Evolutionary conservation across 2,329 filamentous ascomycete species (phyloP), one percentile per base, ranked within the genome.

Genomic region (Trichocomaceae sp.): DNA sequence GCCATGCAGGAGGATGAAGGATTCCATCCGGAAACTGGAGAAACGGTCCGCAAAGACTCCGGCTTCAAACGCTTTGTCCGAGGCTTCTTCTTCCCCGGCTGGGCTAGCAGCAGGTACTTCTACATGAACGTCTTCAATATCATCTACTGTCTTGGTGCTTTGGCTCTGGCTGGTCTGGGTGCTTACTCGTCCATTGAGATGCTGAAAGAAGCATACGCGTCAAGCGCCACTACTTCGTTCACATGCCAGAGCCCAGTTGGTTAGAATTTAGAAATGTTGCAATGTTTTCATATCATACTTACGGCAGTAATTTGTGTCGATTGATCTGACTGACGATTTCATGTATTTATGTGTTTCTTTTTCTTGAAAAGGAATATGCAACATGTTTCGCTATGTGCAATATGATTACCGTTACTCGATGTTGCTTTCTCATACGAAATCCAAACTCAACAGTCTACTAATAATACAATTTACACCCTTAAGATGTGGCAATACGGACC

Each of bases 81-180:
- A 22, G 63, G 62, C 19, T 63, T 66, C 53, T 58, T 61, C 44
- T 58, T 64, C 57, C 70, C 70, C 57, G 62, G 64, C 23, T 66
- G 61, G 50, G 53, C 51, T 8, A 47, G 33, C 41, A 50, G 33
- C 47, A 53, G 42, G 23, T 50, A 47, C n/a, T 57, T 57, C 20
- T 57, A 62, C 39, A 41, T 70, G 29, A 64, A 60, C 44, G 31
- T 62, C 31, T 62, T 59, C 57, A 61, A 64, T 35, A 52, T 64
- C n/a, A 37, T 65, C 33, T 61, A 63, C 47, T 50, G 57, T 10
- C 57, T 60, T 7, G 63, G 62, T 23, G 59, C 63, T 12, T 50
- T 64, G 22, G 59, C 60, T 10, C 59, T 61, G n/a, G 62, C 61
- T 19, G 63, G 62, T 15, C 56, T 66, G 2, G 63, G 63, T 19